These are phyloP conservation scores for Venturia aucupariae DNA, from an alignment of 2,329 filamentous ascomycete genomes.

Conservation along the genomic window DNA sequence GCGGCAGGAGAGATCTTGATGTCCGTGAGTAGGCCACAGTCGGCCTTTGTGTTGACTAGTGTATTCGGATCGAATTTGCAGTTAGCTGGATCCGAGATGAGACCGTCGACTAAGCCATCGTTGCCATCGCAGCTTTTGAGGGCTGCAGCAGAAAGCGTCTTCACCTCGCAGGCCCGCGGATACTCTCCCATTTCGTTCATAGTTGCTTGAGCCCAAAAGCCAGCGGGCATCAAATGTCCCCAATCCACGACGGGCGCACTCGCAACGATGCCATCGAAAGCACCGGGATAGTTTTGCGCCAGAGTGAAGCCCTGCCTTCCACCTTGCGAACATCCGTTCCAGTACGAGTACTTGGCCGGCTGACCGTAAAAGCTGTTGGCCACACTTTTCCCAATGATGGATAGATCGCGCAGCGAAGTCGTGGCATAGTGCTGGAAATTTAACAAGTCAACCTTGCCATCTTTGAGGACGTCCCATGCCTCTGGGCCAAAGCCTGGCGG, in stretches of 20 bases:
- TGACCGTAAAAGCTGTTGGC: constrained; percentile 27
- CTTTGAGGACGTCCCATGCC: constrained; percentile 17
- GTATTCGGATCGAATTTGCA: constrained; percentile 20
- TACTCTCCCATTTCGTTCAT: constrained; percentile 19
- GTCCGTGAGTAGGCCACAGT: constrained; percentile 14
- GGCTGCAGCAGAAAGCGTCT: constrained; percentile 17
- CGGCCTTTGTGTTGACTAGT: constrained; percentile 16
- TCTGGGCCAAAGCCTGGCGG: background rate
- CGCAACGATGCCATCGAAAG: constrained; percentile 25
- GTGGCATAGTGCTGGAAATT: constrained; percentile 31
- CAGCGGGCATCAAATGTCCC: constrained; percentile 19
- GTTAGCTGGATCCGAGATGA: constrained; percentile 19
- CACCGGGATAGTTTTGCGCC: constrained; percentile 24
- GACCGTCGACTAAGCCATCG: constrained; percentile 26
- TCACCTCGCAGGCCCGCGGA: constrained; percentile 19
- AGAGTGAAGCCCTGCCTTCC: constrained; percentile 25
- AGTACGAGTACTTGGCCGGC: constrained; percentile 27
- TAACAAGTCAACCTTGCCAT: constrained; percentile 23
- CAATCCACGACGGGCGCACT: constrained; percentile 22
- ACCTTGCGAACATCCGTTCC: constrained; percentile 28
- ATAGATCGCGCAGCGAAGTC: constrained; percentile 28
- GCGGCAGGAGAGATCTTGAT: background rate
- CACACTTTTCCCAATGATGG: constrained; percentile 26
- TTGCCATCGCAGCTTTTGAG: constrained; percentile 22
- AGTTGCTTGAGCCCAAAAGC: constrained; percentile 7